Conservation (phyloP, 768 basidiomycete genomes). For the Boletus bicolor region DNA sequence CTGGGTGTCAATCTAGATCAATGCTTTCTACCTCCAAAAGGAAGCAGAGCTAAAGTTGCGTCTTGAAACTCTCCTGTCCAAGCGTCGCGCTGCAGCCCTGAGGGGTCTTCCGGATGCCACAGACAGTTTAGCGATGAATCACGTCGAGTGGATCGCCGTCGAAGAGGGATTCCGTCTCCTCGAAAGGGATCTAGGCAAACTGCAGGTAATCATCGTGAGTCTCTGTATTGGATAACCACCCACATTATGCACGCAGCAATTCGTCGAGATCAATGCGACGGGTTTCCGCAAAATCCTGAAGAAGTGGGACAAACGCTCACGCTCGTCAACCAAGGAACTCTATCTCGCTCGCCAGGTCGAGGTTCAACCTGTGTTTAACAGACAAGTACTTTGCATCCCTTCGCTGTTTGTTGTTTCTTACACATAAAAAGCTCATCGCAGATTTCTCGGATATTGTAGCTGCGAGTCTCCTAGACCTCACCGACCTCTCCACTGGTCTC, state of each 20-base stretch:
- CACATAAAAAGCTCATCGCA: conserved; percentile 70
- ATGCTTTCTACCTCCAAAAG: conserved; percentile 95
- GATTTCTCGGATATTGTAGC: conserved; percentile 93
- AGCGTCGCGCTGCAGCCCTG: conserved; percentile 80
- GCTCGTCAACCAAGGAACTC: conserved; percentile 91
- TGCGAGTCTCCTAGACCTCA: conserved; percentile 74
- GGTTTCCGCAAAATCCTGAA: conserved; percentile 97
- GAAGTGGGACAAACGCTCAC: conserved; percentile 97
- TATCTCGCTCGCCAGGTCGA: conserved; percentile 96
- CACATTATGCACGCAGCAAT: conserved; percentile 59
- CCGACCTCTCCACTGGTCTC: conserved; percentile 69
- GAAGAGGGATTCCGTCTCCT: conserved; percentile 95
- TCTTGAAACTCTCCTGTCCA: conserved; percentile 89
- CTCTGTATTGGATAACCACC: conserved; percentile 8
- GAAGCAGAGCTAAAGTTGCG: conserved; percentile 92
- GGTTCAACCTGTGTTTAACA: conserved; percentile 97
- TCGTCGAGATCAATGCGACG: conserved; percentile 94
- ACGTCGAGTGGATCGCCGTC: conserved; percentile 93
- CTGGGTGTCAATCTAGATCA: conserved; percentile 63
- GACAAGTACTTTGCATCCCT: conserved; percentile 59
- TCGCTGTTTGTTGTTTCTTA: conserved; percentile 7
- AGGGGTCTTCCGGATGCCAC: conserved; percentile 65
- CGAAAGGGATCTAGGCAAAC: conserved; percentile 90
- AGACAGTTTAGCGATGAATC: conserved; percentile 52
- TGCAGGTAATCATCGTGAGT: conserved; percentile 61